Evolutionary conservation across 2,329 filamentous ascomycete species (phyloP).

Genomic region (Diaporthe vexans): DNA sequence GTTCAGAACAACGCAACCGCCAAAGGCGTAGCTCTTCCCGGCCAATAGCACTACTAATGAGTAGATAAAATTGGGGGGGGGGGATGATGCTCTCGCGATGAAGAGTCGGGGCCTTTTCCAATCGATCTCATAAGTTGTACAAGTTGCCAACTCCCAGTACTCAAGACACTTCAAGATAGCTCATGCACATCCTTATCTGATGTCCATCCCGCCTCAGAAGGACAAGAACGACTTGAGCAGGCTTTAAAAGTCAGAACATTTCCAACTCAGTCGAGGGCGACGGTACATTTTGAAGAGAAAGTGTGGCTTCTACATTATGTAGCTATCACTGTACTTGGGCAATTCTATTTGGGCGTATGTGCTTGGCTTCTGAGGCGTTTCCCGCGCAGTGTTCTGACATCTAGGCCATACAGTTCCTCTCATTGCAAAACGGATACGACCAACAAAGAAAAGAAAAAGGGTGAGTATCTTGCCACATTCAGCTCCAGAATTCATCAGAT

Average conservation of each 20-base stretch:
- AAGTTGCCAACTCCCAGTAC: no score
- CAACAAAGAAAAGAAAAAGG: neutral
- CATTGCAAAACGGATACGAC: neutral
- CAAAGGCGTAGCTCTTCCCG: conserved; percentile 72
- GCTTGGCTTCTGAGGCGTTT: neutral
- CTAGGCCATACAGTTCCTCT: neutral
- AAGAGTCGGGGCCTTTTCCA: no score
- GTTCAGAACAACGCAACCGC: conserved; percentile 73
- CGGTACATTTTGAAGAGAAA: no score
- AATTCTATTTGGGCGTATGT: neutral
- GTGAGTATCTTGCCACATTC: neutral
- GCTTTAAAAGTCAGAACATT: no score
- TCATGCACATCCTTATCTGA: no score
- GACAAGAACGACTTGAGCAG: no score
- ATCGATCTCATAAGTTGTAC: no score
- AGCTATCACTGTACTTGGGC: neutral
- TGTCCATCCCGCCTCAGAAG: no score
- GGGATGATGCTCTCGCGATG: conserved; percentile 75
- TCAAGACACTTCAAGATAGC: no score
- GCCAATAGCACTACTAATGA: conserved; percentile 76
- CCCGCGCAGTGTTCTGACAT: neutral
- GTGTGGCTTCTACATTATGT: no score
- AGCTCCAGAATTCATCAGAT: neutral
- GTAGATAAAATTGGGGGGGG: conserved; percentile 69
- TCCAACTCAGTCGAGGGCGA: no score